These are phyloP conservation scores for Sonneratia caseolaris DNA, from an alignment of 345 rosid species.

Conservation along the genomic window DNA sequence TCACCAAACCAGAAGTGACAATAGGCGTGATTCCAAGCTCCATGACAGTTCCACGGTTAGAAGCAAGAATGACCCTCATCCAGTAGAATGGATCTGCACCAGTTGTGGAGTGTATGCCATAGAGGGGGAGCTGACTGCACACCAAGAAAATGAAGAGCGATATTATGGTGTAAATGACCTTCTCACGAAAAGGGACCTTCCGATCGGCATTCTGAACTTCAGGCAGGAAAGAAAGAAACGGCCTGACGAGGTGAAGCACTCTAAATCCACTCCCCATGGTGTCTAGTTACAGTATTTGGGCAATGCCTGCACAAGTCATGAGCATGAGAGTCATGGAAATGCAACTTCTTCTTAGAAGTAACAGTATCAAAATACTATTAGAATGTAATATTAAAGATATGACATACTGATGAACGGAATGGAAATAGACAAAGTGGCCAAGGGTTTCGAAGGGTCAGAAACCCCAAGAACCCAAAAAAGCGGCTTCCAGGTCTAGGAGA, in stretches of 20 bases:
- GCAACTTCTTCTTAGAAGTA: not conserved
- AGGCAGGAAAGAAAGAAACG: constrained; percentile 61
- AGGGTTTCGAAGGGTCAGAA: not conserved
- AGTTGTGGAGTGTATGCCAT: constrained; percentile 64
- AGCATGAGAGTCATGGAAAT: not conserved
- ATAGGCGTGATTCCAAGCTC: constrained; percentile 79
- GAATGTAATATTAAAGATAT: not conserved
- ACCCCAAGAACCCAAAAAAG: not conserved
- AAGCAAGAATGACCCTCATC: constrained; percentile 77
- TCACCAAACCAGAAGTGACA: constrained; percentile 66
- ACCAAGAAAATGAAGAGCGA: constrained; percentile 68
- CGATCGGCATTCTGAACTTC: constrained; percentile 71
- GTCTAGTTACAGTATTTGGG: not conserved
- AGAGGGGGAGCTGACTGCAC: constrained; percentile 70
- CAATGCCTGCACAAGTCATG: not conserved
- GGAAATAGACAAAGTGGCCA: not conserved
- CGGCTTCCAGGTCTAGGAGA: too few relatives aligned
- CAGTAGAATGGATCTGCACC: constrained; percentile 77
- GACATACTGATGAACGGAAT: not conserved
- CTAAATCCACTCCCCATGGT: constrained; percentile 69
- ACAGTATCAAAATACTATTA: not conserved
- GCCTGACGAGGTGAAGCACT: constrained; percentile 72
- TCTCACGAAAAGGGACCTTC: constrained; percentile 67
- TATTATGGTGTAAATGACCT: constrained; percentile 67
- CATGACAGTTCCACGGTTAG: constrained; percentile 75